Evolutionary conservation across 2,329 filamentous ascomycete species (phyloP).

Genomic region (Chaetomium sp.): DNA sequence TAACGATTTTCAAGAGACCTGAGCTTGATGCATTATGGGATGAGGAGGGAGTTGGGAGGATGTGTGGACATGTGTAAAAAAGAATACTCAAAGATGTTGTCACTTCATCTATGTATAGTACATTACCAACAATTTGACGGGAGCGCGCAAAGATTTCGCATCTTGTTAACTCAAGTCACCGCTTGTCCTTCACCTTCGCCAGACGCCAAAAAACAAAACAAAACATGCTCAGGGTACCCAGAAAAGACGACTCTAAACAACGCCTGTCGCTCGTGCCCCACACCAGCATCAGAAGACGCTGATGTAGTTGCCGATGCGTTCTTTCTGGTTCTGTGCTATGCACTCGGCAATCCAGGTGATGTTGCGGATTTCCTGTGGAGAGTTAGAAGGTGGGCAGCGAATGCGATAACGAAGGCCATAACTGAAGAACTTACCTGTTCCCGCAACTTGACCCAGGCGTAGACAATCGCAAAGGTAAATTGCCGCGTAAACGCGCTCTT

Average conservation of each 20-base stretch:
- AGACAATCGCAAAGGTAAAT: conserved; percentile 91
- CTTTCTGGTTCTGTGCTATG: conserved; percentile 99
- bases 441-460: conserved; percentile 94
- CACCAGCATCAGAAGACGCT: conserved; percentile 69
- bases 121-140: conserved; percentile 33
- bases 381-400: conserved; percentile 27
- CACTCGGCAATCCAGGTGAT: conserved; percentile 99
- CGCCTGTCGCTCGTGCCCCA: not conserved
- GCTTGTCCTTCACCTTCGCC: conserved; percentile 15
- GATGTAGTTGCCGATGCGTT: conserved; percentile 97
- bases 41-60: conserved; percentile 15
- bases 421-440: conserved; percentile 69
- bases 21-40: too few relatives aligned
- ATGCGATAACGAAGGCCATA: not conserved
- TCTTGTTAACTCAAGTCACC: conserved; percentile 8
- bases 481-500: conserved; percentile 94
- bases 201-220: conserved; percentile 9
- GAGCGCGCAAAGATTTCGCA: conserved; percentile 10
- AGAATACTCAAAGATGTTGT: conserved; percentile 33
- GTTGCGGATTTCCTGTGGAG: conserved; percentile 84
- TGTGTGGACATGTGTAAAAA: conserved; percentile 4
- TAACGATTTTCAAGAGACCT: conserved; percentile 33
- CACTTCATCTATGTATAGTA: conserved; percentile 42
- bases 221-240: conserved; percentile 11
- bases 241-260: conserved; percentile 11